Base-by-base conservation (phyloP, 108 stramenopile genomes). In the Pseudonitzschia pungens region DNA sequence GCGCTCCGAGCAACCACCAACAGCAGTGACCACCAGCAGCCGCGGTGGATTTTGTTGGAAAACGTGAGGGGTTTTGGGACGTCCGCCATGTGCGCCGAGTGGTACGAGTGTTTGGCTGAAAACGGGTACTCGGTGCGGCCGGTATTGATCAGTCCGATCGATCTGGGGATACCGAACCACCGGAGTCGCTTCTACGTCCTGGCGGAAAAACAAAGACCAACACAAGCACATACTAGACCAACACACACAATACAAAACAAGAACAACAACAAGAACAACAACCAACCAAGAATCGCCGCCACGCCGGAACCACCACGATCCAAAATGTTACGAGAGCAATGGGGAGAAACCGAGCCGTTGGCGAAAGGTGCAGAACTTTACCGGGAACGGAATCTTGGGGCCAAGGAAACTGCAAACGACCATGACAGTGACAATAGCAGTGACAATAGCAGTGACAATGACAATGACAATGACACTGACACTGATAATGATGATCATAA, bases 161-260 rank as follows among this genome's bases (percentile, higher is more conserved):
- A 85, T 44, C 27, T 81, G 1, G 81, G 81, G 29, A 77, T 85
- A 48, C 84, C 84, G 44, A 85, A 85, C 74, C 75, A 85, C 63
- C 78, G 84, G 20, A 68, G 40, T 20, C 75, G 84, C 31, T 85
- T 73, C 57, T 85, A 85, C 55, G 71, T 85, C 20, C 29, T 83
- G 64, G 67, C 67, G 16, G 84, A 85, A 36, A 36, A 36, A 6
- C 4, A 36, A 36, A 2, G 4, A 36, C 36, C 36, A 36, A 36
- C 36, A 36, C 36, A 36, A n/a, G n/a, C n/a, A n/a, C n/a, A n/a
- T n/a, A n/a, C n/a, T n/a, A n/a, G n/a, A n/a, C n/a, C n/a, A n/a
- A n/a, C n/a, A n/a, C n/a, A n/a, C n/a, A n/a, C n/a, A n/a, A n/a
- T n/a, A n/a, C n/a, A n/a, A n/a, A n/a, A n/a, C n/a, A n/a, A n/a